Evolutionary conservation across 768 basidiomycete genomes (phyloP).

Genomic region (Mycena leptocephala): DNA sequence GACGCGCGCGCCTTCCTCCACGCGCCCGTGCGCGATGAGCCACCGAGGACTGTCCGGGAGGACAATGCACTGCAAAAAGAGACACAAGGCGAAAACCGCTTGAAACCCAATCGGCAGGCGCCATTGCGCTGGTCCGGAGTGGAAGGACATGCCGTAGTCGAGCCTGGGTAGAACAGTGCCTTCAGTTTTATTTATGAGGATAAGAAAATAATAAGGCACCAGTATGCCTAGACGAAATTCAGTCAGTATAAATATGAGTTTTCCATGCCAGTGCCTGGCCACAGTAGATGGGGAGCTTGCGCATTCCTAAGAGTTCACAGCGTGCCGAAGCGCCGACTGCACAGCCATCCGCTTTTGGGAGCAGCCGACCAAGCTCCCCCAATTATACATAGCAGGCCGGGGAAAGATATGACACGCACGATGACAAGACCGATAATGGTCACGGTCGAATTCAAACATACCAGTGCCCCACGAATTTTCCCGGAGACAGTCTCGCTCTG

Average conservation of each 20-base stretch:
- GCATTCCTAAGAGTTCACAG: too few species aligned
- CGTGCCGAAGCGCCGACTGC: too few species aligned
- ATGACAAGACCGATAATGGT: slow-evolving; percentile 59
- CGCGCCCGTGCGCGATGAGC: slow-evolving; percentile 56
- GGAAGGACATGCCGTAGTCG: slow-evolving; percentile 58
- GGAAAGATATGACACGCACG: slow-evolving; percentile 37
- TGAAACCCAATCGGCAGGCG: slow-evolving; percentile 54
- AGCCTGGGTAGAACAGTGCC: slow-evolving; percentile 48
- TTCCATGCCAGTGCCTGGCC: too few species aligned
- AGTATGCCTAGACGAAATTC: slow-evolving; percentile 6
- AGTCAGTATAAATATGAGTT: not conserved
- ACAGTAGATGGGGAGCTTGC: too few species aligned
- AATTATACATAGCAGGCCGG: not conserved
- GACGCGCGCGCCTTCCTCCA: slow-evolving; percentile 52
- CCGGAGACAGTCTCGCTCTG: slow-evolving; percentile 59
- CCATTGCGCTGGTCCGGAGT: slow-evolving; percentile 48
- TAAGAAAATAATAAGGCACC: not conserved
- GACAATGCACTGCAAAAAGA: slow-evolving; percentile 52
- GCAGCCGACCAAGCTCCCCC: too few species aligned
- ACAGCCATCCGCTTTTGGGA: too few species aligned
- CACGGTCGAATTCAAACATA: slow-evolving; percentile 56
- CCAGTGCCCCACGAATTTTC: slow-evolving; percentile 52
- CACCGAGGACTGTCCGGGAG: slow-evolving; percentile 59
- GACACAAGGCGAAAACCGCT: slow-evolving; percentile 54
- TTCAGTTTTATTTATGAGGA: not conserved